Conservation (phyloP, 75 land plant genomes). For the Selaginella moellendorffii region DNA sequence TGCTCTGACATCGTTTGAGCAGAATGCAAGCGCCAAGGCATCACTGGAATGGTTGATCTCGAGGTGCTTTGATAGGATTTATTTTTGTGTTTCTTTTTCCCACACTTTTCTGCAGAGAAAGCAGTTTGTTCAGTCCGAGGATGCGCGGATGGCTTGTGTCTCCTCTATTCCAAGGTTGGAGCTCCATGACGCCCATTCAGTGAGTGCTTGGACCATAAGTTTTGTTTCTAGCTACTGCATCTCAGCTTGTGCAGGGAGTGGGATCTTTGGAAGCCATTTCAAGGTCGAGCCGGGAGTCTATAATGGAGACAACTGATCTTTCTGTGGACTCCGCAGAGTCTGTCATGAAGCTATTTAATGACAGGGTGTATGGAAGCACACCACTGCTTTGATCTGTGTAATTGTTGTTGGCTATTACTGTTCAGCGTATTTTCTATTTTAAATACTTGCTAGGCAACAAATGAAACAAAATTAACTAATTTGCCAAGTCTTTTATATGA, state of each 20-base stretch:
- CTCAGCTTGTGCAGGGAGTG: slow-evolving; percentile 51
- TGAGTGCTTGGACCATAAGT: too few relatives aligned
- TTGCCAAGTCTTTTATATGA: too few relatives aligned
- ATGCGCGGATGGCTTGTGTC: slow-evolving; percentile 32
- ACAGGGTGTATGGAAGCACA: slow-evolving; percentile 37
- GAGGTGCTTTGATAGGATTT: slow-evolving; percentile 8
- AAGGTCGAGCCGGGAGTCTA: slow-evolving; percentile 36
- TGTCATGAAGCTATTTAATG: slow-evolving; percentile 48
- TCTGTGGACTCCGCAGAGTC: slow-evolving; percentile 52
- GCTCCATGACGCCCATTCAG: slow-evolving; percentile 67
- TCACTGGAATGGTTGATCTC: background rate
- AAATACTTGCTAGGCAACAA: too few relatives aligned
- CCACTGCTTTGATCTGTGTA: slow-evolving; percentile 46
- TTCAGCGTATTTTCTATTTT: too few relatives aligned
- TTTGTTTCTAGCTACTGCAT: too few relatives aligned
- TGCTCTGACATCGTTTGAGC: too few relatives aligned
- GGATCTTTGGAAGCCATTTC: slow-evolving; percentile 73
- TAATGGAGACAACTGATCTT: slow-evolving; percentile 63
- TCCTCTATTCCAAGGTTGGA: slow-evolving; percentile 57
- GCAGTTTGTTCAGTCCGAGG: slow-evolving; percentile 33
- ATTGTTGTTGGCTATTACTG: too few relatives aligned
- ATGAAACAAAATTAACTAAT: too few relatives aligned
- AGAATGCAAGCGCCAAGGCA: slow-evolving; percentile 16
- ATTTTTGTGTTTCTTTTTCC: background rate
- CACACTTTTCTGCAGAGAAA: slow-evolving; percentile 31